phyloP scores from a whole-genome alignment of 1,284 basidiomycete species.

The Taiwanofungus camphoratus region DNA sequence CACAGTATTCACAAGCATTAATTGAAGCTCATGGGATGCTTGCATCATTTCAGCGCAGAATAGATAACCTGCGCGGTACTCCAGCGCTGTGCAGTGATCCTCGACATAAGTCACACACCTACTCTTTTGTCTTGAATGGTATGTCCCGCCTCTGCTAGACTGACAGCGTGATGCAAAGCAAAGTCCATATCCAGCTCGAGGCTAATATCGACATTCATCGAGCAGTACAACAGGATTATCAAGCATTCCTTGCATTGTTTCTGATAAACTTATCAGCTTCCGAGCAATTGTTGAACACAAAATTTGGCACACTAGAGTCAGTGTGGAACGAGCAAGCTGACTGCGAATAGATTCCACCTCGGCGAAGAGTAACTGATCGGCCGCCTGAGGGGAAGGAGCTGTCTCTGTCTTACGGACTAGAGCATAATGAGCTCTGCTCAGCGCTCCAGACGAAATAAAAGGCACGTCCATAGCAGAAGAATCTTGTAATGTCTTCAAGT shows the following conservation, averaged over 20 bases:
- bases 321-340: slow-evolving; percentile 40
- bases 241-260: slow-evolving; percentile 55
- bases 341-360: slow-evolving; percentile 54
- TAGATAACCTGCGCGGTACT: slow-evolving; percentile 51
- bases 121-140: slow-evolving; percentile 61
- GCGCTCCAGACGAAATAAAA: slow-evolving; percentile 68
- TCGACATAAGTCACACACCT: slow-evolving; percentile 36
- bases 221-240: slow-evolving; percentile 64
- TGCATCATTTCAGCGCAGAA: slow-evolving; percentile 72
- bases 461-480: slow-evolving; percentile 55
- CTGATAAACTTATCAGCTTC: slow-evolving; percentile 29
- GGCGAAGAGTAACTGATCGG: slow-evolving; percentile 49
- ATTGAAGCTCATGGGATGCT: slow-evolving; percentile 54
- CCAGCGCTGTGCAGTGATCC: neutral
- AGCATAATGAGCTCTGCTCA: slow-evolving; percentile 65
- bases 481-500: neutral
- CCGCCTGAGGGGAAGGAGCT: slow-evolving; percentile 44
- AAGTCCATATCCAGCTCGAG: slow-evolving; percentile 48
- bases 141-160: slow-evolving; percentile 60
- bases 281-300: slow-evolving; percentile 4
- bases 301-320: slow-evolving; percentile 43
- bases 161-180: slow-evolving; percentile 65
- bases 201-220: slow-evolving; percentile 41
- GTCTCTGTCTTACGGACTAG: slow-evolving; percentile 67
- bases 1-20: slow-evolving; percentile 81